Percentiles rank a stretch among this genome's conserved stretches.
phyloP scores from a whole-genome alignment of 345 rosid genomes.

The Arabidopsis thaliana region DNA sequence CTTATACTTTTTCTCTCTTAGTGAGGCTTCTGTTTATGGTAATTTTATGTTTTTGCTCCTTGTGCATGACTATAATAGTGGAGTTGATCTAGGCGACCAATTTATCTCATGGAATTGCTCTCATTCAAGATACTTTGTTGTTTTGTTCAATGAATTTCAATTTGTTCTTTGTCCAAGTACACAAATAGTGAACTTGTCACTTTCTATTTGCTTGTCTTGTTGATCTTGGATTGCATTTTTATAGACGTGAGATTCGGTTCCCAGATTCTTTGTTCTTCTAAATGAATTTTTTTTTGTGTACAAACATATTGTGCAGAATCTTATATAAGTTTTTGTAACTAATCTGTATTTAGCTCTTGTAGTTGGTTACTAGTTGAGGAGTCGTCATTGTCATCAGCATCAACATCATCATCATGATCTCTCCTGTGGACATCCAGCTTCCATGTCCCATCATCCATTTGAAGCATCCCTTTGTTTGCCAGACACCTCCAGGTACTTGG shows the following conservation, averaged over 20 bases:
- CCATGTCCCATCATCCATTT: constrained; percentile 61
- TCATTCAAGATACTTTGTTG: constrained; percentile 67
- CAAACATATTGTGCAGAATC: constrained; percentile 13
- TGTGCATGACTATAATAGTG: constrained; percentile 60
- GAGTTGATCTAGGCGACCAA: constrained; percentile 68
- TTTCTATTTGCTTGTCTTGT: constrained; percentile 15
- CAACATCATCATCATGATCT: constrained; percentile 27
- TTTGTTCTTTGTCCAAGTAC: constrained; percentile 14
- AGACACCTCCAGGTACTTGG: constrained; percentile 59
- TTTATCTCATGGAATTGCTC: constrained; percentile 72
- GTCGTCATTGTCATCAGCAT: background rate
- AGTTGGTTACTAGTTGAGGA: constrained; percentile 26
- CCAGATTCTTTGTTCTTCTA: constrained; percentile 14
- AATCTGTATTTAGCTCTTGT: constrained; percentile 26
- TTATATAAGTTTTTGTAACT: constrained; percentile 17
- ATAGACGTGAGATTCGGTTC: constrained; percentile 23
- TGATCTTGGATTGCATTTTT: constrained; percentile 29
- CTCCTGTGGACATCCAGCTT: constrained; percentile 49
- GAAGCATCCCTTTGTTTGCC: constrained; percentile 62
- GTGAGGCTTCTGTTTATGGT: constrained; percentile 10
- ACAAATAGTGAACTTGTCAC: background rate
- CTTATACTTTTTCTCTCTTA: background rate
- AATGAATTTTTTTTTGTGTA: constrained; percentile 24
- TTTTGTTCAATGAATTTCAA: constrained; percentile 18
- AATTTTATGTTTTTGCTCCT: constrained; percentile 58